Conservation (phyloP, 805 yeast species). For the Candida sanyiensis region DNA sequence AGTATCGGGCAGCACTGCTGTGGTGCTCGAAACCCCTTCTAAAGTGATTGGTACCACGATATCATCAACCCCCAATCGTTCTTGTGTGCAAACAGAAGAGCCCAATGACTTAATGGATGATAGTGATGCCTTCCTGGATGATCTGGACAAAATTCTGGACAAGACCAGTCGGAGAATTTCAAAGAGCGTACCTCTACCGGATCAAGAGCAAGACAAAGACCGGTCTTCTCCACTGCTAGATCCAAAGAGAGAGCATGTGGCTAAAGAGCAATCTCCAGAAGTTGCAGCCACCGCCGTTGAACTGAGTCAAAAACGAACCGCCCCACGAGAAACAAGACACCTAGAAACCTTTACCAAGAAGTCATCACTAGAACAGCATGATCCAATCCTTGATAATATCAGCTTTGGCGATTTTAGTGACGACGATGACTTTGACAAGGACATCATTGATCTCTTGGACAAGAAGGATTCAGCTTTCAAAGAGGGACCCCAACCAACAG, state of each 20-base stretch:
- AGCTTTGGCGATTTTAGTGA: constrained; percentile 11
- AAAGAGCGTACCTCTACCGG: neutral
- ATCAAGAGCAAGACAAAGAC: no score
- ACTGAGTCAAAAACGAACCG: constrained; percentile 6
- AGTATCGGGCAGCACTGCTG: neutral
- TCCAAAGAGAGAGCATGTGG: no score
- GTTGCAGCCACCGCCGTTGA: neutral
- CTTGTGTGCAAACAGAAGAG: constrained; percentile 9
- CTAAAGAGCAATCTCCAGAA: no score
- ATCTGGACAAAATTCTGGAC: constrained; percentile 10
- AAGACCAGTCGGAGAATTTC: constrained; percentile 4
- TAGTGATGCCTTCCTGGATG: constrained; percentile 24
- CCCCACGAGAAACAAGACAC: no score
- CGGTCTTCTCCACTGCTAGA: no score
- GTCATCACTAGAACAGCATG: no score
- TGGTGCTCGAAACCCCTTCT: constrained; percentile 14
- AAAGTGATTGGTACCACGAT: no score
- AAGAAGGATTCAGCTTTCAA: constrained; percentile 10
- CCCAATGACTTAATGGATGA: constrained; percentile 22
- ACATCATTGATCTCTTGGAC: constrained; percentile 14
- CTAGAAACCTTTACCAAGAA: no score
- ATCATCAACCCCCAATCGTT: no score
- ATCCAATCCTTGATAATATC: constrained; percentile 12
- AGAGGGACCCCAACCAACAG: neutral
- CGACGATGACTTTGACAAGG: constrained; percentile 17